Evolutionary conservation across 768 basidiomycete species (phyloP).

Genomic region (Neoboletus brunneissimus): DNA sequence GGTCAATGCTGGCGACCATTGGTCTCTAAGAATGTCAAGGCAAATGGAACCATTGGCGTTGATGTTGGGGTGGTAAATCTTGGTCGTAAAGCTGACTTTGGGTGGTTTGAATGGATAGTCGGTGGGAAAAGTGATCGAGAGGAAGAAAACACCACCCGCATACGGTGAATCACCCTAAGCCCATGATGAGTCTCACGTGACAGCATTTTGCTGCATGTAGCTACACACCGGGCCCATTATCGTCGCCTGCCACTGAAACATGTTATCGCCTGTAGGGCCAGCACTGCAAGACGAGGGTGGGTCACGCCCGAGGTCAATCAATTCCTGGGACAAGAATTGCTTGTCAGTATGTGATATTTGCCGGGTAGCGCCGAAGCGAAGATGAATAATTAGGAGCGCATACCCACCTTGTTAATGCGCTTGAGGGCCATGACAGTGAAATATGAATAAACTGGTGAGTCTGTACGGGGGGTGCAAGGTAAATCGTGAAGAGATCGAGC

Average conservation of each 20-base stretch:
- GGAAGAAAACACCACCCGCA: conserved; percentile 98
- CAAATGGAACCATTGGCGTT: conserved; percentile 99
- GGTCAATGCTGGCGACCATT: conserved; percentile 98
- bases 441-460: conserved; percentile 10
- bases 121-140: conserved; percentile 88
- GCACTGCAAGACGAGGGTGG: conserved; percentile 99
- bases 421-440: conserved; percentile 79
- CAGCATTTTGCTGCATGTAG: not conserved
- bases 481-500: conserved; percentile 31
- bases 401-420: conserved; percentile 96
- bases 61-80: conserved; percentile 99
- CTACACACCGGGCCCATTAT: conserved; percentile 96
- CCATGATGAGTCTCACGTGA: conserved; percentile 24
- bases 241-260: conserved; percentile 99
- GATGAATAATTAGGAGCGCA: not conserved
- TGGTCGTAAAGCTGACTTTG: conserved; percentile 99
- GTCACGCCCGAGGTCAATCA: conserved; percentile 98
- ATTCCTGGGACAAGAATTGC: conserved; percentile 60
- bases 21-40: conserved; percentile 96
- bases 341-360: not conserved
- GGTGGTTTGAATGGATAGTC: conserved; percentile 99
- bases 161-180: conserved; percentile 93
- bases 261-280: conserved; percentile 95
- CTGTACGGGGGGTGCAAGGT: conserved; percentile 10
- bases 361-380: conserved; percentile 2